Evolutionary conservation across 306 rosid genomes (phyloP), one percentile per base, ranked within the genome.

Genomic region (Quercus agrifolia): DNA sequence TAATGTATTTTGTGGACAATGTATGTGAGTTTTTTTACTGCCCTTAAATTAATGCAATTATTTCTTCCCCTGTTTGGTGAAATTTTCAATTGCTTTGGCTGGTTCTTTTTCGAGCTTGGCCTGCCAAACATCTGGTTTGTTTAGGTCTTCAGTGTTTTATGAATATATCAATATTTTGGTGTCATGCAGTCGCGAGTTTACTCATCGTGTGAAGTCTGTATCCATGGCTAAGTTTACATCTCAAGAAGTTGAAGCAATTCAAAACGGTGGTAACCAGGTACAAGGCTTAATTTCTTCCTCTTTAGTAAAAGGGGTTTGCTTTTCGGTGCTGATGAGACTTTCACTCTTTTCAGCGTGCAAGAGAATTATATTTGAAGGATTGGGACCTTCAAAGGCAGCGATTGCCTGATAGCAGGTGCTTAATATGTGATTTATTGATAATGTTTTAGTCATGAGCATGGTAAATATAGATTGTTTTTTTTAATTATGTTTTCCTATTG

Each of bases 181-280:
- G 83, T 76, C 54, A 23, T 76, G 71, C 87, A 94, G 98, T 79
- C 98, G 98, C 10, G 98, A 94, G 76, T 94, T 94, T 87, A 94
- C 98, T 71, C 98, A 94, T 83, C 97, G 98, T 58, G 98, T 94
- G 82, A 94, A 94, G 91, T 94, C 98, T 17, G 98, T 94, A 23
- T 94, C 98, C 25, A 92, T 94, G 98, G 85, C 97, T 17, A 94
- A 91, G 84, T 94, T 94, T 89, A 88, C 91, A 79, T 88, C 89
- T 69, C 94, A 91, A 84, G 98, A 94, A 86, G 98, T 94, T 78
- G 94, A 91, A 71, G 88, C 94, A 69, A 92, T 92, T 84, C 97
- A 92, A 85, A 91, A 91, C 79, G 97, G 97, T 33, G 98, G 98
- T 61, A 94, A 94, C 73, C 98, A 94, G 98, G 98, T 94, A 89